These are phyloP conservation scores for Naegleria lovaniensis DNA, from an alignment of 208 protist species.

Conservation along the genomic window DNA sequence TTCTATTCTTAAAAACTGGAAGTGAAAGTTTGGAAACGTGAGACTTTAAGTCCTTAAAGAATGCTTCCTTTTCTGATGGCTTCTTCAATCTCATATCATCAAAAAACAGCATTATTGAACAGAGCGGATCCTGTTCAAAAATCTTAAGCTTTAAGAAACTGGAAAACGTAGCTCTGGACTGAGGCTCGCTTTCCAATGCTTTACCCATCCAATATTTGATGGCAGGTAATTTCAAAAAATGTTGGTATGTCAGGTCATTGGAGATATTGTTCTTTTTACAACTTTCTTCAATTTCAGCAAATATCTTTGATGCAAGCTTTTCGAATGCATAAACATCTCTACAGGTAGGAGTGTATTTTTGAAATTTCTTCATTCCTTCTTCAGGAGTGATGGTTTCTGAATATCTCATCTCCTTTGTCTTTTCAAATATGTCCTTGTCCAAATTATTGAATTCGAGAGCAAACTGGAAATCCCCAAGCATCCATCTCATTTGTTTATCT, in stretches of 20 bases:
- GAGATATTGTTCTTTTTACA: not conserved
- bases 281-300: not conserved
- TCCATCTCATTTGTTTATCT: constrained; percentile 4
- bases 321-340: constrained; percentile 14
- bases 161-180: not conserved
- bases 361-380: not conserved
- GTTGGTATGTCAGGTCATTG: not conserved
- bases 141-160: not conserved
- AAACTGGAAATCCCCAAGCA: constrained; percentile 20
- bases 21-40: not conserved
- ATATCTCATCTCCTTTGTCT: not conserved
- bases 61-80: not conserved
- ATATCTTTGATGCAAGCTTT: not conserved
- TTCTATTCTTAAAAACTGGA: constrained; percentile 1
- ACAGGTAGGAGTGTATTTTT: not conserved
- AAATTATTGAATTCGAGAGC: not conserved
- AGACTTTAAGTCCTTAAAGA: not conserved
- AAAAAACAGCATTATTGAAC: constrained; percentile 1
- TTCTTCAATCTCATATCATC: not conserved
- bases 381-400: constrained; percentile 22
- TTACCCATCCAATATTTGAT: not conserved
- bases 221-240: not conserved
- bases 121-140: not conserved
- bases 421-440: not conserved
- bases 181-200: not conserved